phyloP scores from a whole-genome alignment of 2,329 filamentous ascomycete genomes.

The Pseudogymnoascus sp. region DNA sequence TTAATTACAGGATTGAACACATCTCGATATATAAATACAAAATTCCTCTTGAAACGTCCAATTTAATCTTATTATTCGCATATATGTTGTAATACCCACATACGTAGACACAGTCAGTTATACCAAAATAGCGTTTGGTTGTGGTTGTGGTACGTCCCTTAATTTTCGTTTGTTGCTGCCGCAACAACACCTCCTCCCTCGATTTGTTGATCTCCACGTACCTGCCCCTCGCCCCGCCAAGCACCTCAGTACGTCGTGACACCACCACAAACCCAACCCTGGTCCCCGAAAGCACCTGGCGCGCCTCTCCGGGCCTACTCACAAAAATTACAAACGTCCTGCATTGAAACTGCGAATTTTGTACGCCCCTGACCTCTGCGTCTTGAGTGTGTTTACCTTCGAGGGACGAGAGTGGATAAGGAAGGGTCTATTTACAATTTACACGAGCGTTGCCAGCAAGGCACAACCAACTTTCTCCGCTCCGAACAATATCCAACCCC shows the following conservation, averaged over 20 bases:
- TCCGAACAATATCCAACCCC: background rate
- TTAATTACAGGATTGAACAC: background rate
- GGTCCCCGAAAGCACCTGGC: background rate
- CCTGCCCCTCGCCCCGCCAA: background rate
- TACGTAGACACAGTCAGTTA: background rate
- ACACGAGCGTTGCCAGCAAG: background rate
- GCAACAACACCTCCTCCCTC: background rate
- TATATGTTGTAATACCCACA: background rate
- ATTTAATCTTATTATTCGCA: background rate
- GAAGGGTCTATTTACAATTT: background rate
- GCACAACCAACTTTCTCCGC: background rate
- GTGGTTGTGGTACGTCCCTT: background rate
- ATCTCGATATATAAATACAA: background rate
- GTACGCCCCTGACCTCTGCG: background rate
- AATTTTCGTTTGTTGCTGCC: background rate
- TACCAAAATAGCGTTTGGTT: background rate
- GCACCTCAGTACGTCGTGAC: background rate
- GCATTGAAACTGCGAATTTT: background rate
- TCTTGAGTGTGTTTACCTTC: background rate
- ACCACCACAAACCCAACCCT: background rate
- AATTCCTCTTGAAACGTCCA: background rate
- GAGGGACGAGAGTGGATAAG: background rate
- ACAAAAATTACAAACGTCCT: background rate
- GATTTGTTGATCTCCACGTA: background rate
- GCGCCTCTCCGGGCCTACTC: background rate